These are phyloP conservation scores for Diatrype stigma DNA, from an alignment of 2,329 filamentous ascomycete species.

Conservation along the genomic window DNA sequence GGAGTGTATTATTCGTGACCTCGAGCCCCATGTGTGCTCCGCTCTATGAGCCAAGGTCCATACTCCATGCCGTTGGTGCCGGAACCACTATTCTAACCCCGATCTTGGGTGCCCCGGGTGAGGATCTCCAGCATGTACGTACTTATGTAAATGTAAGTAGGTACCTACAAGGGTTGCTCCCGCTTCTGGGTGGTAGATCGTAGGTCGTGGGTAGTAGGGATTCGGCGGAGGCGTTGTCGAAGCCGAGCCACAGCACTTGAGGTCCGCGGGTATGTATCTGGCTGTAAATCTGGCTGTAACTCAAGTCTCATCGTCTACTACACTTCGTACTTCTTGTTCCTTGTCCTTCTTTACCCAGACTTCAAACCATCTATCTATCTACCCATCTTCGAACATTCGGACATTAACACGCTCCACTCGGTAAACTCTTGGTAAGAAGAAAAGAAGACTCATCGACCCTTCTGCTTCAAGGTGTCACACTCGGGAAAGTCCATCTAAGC, in stretches of 20 bases:
- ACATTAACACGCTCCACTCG: not conserved
- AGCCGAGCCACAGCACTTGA: not conserved
- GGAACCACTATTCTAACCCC: not conserved
- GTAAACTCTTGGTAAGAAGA: not conserved
- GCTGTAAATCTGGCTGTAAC: not conserved
- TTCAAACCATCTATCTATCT: not conserved
- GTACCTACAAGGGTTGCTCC: not conserved
- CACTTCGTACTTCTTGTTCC: not conserved
- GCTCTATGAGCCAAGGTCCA: not conserved
- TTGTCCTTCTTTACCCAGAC: not conserved
- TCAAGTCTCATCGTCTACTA: not conserved
- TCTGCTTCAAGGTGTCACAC: not conserved
- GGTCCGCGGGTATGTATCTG: too few relatives aligned
- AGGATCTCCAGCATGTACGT: not conserved
- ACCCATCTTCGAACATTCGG: not conserved
- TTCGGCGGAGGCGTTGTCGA: not conserved
- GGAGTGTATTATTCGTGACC: not conserved
- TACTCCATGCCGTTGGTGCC: slow-evolving; percentile 1
- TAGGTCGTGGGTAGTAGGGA: too few relatives aligned
- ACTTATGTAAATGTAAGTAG: not conserved
- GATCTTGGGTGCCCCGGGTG: not conserved
- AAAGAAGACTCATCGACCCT: not conserved
- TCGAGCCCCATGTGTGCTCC: not conserved
- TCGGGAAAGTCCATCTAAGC: not conserved
- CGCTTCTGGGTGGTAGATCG: too few relatives aligned